These are phyloP conservation scores for Cladobotryum mycophilum DNA, from an alignment of 2,329 filamentous ascomycete genomes.

Conservation along the genomic window DNA sequence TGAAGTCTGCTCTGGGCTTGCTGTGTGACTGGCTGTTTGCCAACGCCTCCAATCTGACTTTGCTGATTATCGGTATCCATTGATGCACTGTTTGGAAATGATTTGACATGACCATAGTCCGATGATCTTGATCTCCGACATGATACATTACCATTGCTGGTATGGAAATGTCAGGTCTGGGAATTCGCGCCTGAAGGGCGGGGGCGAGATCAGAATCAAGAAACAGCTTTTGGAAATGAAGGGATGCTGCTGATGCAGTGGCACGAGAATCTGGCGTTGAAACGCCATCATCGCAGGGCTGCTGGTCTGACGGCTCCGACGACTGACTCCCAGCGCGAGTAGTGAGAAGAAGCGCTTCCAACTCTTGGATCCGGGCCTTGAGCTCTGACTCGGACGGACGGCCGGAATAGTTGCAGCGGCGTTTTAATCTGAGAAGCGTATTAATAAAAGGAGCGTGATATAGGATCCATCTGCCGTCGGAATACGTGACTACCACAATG, in stretches of 20 bases:
- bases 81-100: conserved; percentile 12
- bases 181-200: background rate
- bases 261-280: background rate
- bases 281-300: background rate
- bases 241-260: conserved; percentile 2
- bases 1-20: conserved; percentile 8
- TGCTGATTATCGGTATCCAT: conserved; percentile 14
- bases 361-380: conserved; percentile 10
- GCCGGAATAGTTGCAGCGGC: conserved; percentile 7
- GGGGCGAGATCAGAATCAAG: conserved; percentile 10
- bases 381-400: conserved; percentile 5
- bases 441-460: background rate
- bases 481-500: too few relatives aligned
- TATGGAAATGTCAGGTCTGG: conserved; percentile 3
- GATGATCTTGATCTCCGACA: conserved; percentile 1
- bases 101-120: conserved; percentile 1
- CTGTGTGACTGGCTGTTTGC: background rate
- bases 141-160: background rate
- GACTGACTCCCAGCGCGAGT: conserved; percentile 1
- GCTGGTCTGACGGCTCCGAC: background rate
- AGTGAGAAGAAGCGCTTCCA: conserved; percentile 10
- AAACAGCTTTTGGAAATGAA: conserved; percentile 11
- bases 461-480: too few relatives aligned
- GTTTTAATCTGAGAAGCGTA: conserved; percentile 2
- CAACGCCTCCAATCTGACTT: conserved; percentile 2